These are phyloP conservation scores for Alternaria sp. DNA, from an alignment of 2,329 filamentous ascomycete genomes.

Conservation along the genomic window DNA sequence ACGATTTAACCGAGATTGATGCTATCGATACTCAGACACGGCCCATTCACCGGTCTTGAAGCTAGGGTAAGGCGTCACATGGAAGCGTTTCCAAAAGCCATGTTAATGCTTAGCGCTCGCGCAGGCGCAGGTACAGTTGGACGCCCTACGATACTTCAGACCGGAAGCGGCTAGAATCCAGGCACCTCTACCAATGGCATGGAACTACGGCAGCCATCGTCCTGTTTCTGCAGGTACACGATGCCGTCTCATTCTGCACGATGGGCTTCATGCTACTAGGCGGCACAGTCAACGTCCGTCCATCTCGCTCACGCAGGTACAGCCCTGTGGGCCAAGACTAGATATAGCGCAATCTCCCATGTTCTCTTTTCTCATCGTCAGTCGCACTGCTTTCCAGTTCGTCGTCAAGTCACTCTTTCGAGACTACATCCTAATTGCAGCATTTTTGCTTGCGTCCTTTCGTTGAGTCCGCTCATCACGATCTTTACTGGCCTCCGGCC, in stretches of 20 bases:
- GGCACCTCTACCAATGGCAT: slow-evolving; percentile 27
- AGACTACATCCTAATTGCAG: slow-evolving; percentile 44
- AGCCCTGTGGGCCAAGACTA: slow-evolving; percentile 28
- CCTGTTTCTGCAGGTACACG: slow-evolving; percentile 36
- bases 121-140: slow-evolving; percentile 25
- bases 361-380: slow-evolving; percentile 31
- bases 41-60: slow-evolving; percentile 34
- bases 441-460: slow-evolving; percentile 65
- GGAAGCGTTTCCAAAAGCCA: slow-evolving; percentile 26
- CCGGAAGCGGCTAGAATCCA: slow-evolving; percentile 28
- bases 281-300: slow-evolving; percentile 26
- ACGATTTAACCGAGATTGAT: slow-evolving; percentile 38
- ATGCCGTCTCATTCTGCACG: slow-evolving; percentile 28
- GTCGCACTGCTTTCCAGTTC: slow-evolving; percentile 32
- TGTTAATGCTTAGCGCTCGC: slow-evolving; percentile 31
- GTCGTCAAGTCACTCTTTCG: slow-evolving; percentile 41
- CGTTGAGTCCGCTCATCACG: slow-evolving; percentile 55
- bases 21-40: slow-evolving; percentile 25
- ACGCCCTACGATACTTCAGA: slow-evolving; percentile 17
- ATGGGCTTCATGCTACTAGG: slow-evolving; percentile 38
- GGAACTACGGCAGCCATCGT: slow-evolving; percentile 4
- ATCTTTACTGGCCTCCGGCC: slow-evolving; percentile 52
- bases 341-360: slow-evolving; percentile 40
- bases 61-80: slow-evolving; percentile 27
- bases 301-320: slow-evolving; percentile 39